These are phyloP conservation scores for Talaromyces proteolyticus DNA, from an alignment of 495 filamentous ascomycete genomes.

Conservation along the genomic window DNA sequence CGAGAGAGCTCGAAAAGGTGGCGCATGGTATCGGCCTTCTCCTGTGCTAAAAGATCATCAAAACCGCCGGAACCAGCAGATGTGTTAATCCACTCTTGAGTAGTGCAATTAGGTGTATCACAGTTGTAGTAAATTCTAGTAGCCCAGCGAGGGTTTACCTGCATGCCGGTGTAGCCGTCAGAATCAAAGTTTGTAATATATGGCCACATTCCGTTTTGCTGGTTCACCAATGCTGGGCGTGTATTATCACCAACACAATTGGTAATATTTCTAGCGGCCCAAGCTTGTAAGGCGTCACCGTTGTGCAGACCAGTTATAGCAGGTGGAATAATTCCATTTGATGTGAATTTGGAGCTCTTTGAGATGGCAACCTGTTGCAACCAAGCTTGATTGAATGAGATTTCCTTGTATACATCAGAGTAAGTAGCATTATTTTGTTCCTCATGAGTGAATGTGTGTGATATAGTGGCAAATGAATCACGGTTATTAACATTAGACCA, in stretches of 20 bases:
- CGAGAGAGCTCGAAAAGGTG: conserved; percentile 50
- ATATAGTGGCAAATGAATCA: conserved; percentile 48
- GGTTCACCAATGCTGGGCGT: conserved; percentile 42
- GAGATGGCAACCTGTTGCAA: conserved; percentile 43
- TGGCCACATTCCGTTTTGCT: conserved; percentile 47
- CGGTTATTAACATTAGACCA: conserved; percentile 39
- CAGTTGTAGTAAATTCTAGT: conserved; percentile 64
- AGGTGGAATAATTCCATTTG: conserved; percentile 53
- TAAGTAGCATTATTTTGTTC: conserved; percentile 58
- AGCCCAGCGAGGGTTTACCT: conserved; percentile 56
- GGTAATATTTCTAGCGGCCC: conserved; percentile 50
- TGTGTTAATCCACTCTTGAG: conserved; percentile 56
- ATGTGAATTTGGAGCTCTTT: conserved; percentile 33
- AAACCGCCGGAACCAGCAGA: conserved; percentile 46
- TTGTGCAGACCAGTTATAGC: conserved; percentile 63
- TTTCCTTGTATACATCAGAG: conserved; percentile 48
- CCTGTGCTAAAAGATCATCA: conserved; percentile 38
- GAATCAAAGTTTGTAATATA: conserved; percentile 41
- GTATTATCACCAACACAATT: conserved; percentile 63
- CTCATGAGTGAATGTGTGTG: conserved; percentile 60
- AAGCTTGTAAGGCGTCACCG: conserved; percentile 54
- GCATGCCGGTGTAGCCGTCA: conserved; percentile 52
- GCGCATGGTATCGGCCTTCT: conserved; percentile 45
- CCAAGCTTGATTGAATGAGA: conserved; percentile 57
- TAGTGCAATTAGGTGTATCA: conserved; percentile 46